phyloP scores from a whole-genome alignment of 1,139 yeast genomes.

The Hemisphaericaspora subhashii region DNA sequence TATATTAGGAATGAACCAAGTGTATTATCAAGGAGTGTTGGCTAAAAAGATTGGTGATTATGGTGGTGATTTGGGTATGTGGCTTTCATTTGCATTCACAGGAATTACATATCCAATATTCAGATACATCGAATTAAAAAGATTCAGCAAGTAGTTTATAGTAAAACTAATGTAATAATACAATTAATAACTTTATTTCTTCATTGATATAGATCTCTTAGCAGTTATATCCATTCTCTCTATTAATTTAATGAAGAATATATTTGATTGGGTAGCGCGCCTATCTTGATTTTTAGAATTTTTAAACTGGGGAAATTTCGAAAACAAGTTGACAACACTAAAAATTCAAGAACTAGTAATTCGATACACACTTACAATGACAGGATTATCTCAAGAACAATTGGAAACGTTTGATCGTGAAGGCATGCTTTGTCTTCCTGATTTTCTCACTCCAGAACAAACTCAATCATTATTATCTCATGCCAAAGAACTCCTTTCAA shows the following conservation, averaged over 20 bases:
- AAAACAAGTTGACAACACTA: no score
- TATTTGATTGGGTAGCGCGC: no score
- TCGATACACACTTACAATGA: no score
- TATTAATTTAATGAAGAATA: no score
- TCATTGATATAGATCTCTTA: no score
- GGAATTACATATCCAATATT: conserved; percentile 61
- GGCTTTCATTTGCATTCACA: conserved; percentile 72
- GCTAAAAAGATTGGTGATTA: conserved; percentile 25
- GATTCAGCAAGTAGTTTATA: conserved; percentile 22
- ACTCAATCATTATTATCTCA: conserved; percentile 40
- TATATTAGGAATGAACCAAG: conserved; percentile 34
- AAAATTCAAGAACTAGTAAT: no score
- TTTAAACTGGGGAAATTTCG: no score
- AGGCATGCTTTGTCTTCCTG: conserved; percentile 64
- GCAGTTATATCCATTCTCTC: no score
- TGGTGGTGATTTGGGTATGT: conserved; percentile 40
- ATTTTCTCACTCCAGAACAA: conserved; percentile 48
- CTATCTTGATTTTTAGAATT: no score
- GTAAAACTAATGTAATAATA: no score
- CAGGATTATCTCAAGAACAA: conserved; percentile 37
- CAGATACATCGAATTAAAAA: conserved; percentile 62
- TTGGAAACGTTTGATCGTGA: conserved; percentile 47
- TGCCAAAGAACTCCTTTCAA: conserved; percentile 45
- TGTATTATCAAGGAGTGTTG: conserved; percentile 30
- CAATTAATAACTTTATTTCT: no score